Percentiles rank a stretch among this genome's conserved stretches.
These are phyloP conservation scores for Monosporascus ibericus DNA, from an alignment of 2,329 filamentous ascomycete species.

Conservation along the genomic window DNA sequence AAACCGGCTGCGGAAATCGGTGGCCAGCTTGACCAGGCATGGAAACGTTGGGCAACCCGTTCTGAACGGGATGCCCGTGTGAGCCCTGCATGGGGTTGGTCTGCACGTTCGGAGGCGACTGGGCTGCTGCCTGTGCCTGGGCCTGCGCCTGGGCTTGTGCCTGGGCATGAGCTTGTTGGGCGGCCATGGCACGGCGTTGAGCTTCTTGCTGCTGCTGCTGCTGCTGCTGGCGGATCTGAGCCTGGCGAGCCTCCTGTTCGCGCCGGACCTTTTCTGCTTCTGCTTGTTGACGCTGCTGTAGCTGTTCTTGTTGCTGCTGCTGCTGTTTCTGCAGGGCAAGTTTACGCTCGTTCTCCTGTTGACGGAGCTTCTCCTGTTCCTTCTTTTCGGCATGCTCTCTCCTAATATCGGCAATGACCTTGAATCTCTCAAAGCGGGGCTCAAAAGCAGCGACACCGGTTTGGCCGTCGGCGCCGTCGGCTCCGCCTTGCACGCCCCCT, in stretches of 20 bases:
- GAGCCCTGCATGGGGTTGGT: slow-evolving; percentile 31
- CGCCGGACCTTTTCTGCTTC: slow-evolving; percentile 16
- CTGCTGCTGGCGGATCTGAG: background rate
- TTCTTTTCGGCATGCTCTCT: slow-evolving; percentile 70
- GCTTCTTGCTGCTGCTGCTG: slow-evolving; percentile 19
- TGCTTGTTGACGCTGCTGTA: slow-evolving; percentile 34
- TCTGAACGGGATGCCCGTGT: slow-evolving; percentile 38
- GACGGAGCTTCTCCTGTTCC: slow-evolving; percentile 67
- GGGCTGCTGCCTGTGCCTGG: slow-evolving; percentile 25
- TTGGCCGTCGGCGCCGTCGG: slow-evolving; percentile 59
- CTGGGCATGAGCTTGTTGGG: slow-evolving; percentile 22
- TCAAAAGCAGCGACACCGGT: slow-evolving; percentile 70
- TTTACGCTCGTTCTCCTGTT: slow-evolving; percentile 53
- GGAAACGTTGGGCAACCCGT: slow-evolving; percentile 35
- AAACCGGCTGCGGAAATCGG: slow-evolving; percentile 49
- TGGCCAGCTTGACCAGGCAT: slow-evolving; percentile 37
- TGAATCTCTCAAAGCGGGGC: slow-evolving; percentile 84
- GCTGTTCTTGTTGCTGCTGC: slow-evolving; percentile 40
- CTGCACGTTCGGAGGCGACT: slow-evolving; percentile 23
- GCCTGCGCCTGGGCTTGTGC: slow-evolving; percentile 16
- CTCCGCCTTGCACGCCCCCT: slow-evolving; percentile 49
- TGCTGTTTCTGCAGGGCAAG: slow-evolving; percentile 39
- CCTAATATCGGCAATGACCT: slow-evolving; percentile 81
- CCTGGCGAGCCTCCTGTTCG: slow-evolving; percentile 5
- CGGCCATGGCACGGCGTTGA: slow-evolving; percentile 14